Conservation (phyloP, 2,329 filamentous ascomycete species). For the Scleromitrula shiraiana region DNA sequence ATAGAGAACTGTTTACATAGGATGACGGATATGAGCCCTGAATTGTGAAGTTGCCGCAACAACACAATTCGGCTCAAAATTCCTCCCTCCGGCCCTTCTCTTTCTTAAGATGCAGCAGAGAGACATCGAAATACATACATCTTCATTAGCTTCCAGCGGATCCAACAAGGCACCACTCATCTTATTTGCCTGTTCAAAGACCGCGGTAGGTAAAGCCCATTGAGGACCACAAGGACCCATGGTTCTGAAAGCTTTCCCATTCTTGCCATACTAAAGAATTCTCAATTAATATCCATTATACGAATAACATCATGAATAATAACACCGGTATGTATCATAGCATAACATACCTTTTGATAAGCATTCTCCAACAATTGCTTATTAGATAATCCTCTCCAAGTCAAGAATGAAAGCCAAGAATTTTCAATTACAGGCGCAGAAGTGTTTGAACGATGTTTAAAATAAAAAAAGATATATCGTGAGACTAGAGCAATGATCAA, state of each 20-base stretch:
- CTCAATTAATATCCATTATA: too few relatives aligned
- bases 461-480: not conserved
- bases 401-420: not conserved
- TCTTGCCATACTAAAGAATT: not conserved
- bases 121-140: not conserved
- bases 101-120: too few relatives aligned
- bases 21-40: too few relatives aligned
- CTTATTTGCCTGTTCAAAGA: conserved; percentile 1
- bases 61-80: too few relatives aligned
- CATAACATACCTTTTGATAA: conserved; percentile 1
- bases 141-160: conserved; percentile 5
- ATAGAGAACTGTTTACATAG: too few relatives aligned
- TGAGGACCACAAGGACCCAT: not conserved
- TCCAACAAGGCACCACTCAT: conserved; percentile 1
- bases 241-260: conserved; percentile 5
- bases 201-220: not conserved
- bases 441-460: not conserved
- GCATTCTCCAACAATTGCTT: conserved; percentile 1
- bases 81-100: too few relatives aligned
- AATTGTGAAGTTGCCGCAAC: too few relatives aligned
- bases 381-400: not conserved
- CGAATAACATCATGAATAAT: too few relatives aligned
- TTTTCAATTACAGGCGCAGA: not conserved
- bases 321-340: too few relatives aligned
- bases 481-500: not conserved